Evolutionary conservation across 1,284 basidiomycete species (phyloP), one percentile per base, ranked within the genome.

Genomic region (Clitocybe nebularis): DNA sequence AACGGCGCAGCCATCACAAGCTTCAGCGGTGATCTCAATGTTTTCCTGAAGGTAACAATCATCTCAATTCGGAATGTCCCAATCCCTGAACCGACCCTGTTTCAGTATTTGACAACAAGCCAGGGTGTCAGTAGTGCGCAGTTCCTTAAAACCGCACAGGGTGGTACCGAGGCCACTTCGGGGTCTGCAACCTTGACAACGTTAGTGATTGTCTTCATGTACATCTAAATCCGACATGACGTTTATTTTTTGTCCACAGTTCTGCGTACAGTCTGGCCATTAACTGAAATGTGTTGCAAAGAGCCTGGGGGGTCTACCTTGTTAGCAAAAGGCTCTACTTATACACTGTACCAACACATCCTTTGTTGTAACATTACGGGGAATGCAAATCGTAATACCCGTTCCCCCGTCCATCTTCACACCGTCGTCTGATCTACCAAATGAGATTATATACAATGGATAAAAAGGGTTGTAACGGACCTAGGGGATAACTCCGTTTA

Each of bases 11-110:
- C 43, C 6, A 61, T 80, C 51, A 64, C 62, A 2, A 69, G 58
- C 54, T 84, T 84, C 63, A 74, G 62, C 23, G 75, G 66, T 1
- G 80, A 84, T 51, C 37, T 83, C 33, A 73, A 72, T 44, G 28
- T 49, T 3, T 84, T 84, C 71, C 56, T 84, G 47, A 61, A 61
- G 48, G 80, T 76, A 49, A 50, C 65, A 36, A 1, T 36, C 34
- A 20, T 7, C 14, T n/a, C n/a, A 14, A 40, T 16, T 13, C 17
- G 13, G n/a, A 6, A 14, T 16, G 23, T 19, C 28, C 8, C 21
- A 25, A 16, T 36, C 22, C 23, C 2, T 35, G 28, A 39, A 20
- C 6, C 16, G 9, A 32, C 22, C 29, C 36, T 23, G 7, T 11
- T 43, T 19, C 48, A 84, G 79, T 76, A 79, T 50, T 60, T 84